Base-by-base conservation (phyloP, 2,329 filamentous ascomycete species). In the Leptographium procerum region DNA sequence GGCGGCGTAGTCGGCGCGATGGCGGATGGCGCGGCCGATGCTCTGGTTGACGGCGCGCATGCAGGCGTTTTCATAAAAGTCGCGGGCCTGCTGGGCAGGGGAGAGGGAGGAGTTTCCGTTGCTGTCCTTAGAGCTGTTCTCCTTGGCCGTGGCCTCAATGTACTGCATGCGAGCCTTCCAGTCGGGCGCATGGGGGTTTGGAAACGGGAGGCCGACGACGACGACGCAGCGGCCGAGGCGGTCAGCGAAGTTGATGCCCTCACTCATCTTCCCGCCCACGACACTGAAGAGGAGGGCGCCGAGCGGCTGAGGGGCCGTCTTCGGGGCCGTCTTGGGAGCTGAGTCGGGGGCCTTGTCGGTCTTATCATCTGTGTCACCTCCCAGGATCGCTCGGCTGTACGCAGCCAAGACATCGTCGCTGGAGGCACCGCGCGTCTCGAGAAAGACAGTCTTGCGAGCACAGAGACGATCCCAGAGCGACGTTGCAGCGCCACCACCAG, bases 161-260 rank as follows among this genome's bases (percentile, higher is more conserved):
- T 96, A 91, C 67, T 89, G 85, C 68, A 94, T 84, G 70, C 92
- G 92, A 0, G 92, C 90, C 69, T 89, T 91, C 92, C 92, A 97
- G 66, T 96, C 90, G 1, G 91, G 85, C 11, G 88, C 90, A 64
- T 88, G 83, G 57, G 91, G 85, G 65, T 97, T 99, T 0, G 94
- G 91, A 65, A 95, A 99, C 0, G 94, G 94, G 4, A 99, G 75
- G 0, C 94, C 94, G 16, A 97, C 83, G n/a, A 97, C 87, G 16
- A 95, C 76, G 10, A 99, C 91, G 57, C 89, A 92, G 29, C 94
- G 85, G 1, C 94, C 94, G 0, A 99, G 83, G 3, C 81, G 79
- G 72, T 99, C 91, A 0, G 89, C 92, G 74, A 99, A 99, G 72
- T 99, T 99, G 74, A 99, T 99, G 63, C 94, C 94, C 72, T 99